phyloP scores from a whole-genome alignment of 441 rosid genomes.

The Pelargonium citronellum region DNA sequence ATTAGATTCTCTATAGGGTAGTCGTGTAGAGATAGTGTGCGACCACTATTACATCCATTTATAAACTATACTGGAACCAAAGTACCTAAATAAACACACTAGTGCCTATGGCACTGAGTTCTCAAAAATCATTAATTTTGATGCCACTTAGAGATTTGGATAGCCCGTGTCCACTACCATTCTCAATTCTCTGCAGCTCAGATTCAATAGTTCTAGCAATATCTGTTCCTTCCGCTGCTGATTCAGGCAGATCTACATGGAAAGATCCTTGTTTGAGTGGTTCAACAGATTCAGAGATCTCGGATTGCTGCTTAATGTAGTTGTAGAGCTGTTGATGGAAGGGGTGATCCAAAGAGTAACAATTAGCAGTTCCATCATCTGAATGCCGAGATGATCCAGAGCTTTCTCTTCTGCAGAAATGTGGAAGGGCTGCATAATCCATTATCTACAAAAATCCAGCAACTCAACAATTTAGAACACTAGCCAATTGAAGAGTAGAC shows the following conservation, averaged over 20 bases:
- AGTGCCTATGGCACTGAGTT: not conserved
- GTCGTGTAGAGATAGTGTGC: constrained; percentile 18
- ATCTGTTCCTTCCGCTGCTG: constrained; percentile 48
- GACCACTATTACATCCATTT: constrained; percentile 12
- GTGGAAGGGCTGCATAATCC: constrained; percentile 78
- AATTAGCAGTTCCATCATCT: constrained; percentile 29
- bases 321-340: constrained; percentile 81
- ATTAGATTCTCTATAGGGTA: constrained; percentile 7
- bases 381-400: constrained; percentile 68
- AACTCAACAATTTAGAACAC: constrained; percentile 15
- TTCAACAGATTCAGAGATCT: constrained; percentile 25
- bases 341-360: constrained; percentile 70
- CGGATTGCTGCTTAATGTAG: constrained; percentile 64
- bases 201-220: constrained; percentile 71
- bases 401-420: constrained; percentile 77
- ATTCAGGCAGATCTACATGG: constrained; percentile 72
- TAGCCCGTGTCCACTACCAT: constrained; percentile 31
- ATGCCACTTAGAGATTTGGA: constrained; percentile 27
- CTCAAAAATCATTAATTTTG: constrained; percentile 30
- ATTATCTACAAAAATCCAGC: constrained; percentile 48
- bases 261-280: constrained; percentile 80
- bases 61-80: constrained; percentile 15
- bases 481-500: not conserved
- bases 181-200: constrained; percentile 58
- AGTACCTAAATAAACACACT: constrained; percentile 1